A percentile compares a stretch with the other conserved stretches of the same genome.
These are phyloP conservation scores for Leccinellum rugosiceps DNA, from an alignment of 768 basidiomycete species.

Conservation along the genomic window DNA sequence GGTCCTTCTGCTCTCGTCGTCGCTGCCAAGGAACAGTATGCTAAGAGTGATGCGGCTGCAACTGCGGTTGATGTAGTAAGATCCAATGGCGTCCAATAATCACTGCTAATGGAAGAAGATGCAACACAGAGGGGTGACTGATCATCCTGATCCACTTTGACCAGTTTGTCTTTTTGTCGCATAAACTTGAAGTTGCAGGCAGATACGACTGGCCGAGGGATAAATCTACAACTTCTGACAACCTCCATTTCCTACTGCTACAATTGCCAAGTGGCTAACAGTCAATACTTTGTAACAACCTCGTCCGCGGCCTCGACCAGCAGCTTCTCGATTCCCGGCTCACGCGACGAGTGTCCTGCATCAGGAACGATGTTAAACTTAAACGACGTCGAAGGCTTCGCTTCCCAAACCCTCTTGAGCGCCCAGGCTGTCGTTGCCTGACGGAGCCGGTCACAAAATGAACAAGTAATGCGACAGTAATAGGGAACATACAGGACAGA, in stretches of 20 bases:
- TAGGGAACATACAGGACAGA: slow-evolving; percentile 66
- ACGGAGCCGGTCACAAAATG: background rate
- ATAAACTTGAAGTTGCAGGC: too few relatives aligned
- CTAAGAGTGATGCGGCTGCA: background rate
- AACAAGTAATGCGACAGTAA: background rate
- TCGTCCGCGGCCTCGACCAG: slow-evolving; percentile 57
- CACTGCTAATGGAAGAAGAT: background rate
- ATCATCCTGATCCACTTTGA: background rate
- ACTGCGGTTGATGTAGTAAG: slow-evolving; percentile 1
- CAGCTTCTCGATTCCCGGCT: slow-evolving; percentile 63
- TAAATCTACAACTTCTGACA: background rate
- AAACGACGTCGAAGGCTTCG: slow-evolving; percentile 42
- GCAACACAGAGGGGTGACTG: background rate
- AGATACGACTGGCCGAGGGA: too few relatives aligned
- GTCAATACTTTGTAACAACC: slow-evolving; percentile 25
- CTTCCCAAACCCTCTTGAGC: slow-evolving; percentile 81
- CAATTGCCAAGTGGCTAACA: background rate
- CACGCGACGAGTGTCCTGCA: slow-evolving; percentile 84
- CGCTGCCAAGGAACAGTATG: background rate
- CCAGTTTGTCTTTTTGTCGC: too few relatives aligned
- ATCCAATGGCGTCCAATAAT: slow-evolving; percentile 2
- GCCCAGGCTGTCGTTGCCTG: slow-evolving; percentile 78
- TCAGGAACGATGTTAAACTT: slow-evolving; percentile 70
- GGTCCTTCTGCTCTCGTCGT: background rate
- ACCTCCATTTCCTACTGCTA: background rate